Evolutionary conservation across 768 basidiomycete genomes (phyloP).

Genomic region (Lactarius indigo): DNA sequence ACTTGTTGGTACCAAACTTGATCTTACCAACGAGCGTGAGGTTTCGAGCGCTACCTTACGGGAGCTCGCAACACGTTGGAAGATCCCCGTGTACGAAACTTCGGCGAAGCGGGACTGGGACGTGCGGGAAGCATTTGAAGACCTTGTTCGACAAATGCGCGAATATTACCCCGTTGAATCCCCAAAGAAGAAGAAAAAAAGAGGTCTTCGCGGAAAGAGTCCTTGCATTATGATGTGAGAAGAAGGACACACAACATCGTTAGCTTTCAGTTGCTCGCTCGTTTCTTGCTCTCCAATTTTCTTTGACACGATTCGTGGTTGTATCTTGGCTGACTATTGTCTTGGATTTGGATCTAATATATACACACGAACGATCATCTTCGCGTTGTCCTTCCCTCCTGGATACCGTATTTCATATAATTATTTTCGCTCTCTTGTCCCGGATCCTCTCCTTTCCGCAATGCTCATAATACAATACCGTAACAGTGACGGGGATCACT

Average conservation of each 20-base stretch:
- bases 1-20: conserved; percentile 82
- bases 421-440: conserved; percentile 5
- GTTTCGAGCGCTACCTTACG: conserved; percentile 64
- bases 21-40: conserved; percentile 77
- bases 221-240: conserved; percentile 41
- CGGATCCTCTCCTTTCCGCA: neutral
- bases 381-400: neutral
- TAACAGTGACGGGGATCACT: neutral
- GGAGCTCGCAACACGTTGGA: conserved; percentile 61
- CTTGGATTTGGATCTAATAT: conserved; percentile 14
- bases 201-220: conserved; percentile 28
- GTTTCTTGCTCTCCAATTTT: conserved; percentile 6
- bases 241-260: neutral
- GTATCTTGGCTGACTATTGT: conserved; percentile 6
- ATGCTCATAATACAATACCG: conserved; percentile 2
- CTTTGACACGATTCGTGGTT: neutral
- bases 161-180: conserved; percentile 52
- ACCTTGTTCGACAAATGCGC: conserved; percentile 73
- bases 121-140: conserved; percentile 72
- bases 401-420: conserved; percentile 17
- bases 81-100: conserved; percentile 79
- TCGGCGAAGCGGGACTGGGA: conserved; percentile 87
- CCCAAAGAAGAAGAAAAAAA: conserved; percentile 34
- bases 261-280: conserved; percentile 3
- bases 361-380: conserved; percentile 3